Percentiles rank a stretch among this genome's conserved stretches.
phyloP scores from a whole-genome alignment of 495 filamentous ascomycete genomes.

The Neurospora hispaniola region DNA sequence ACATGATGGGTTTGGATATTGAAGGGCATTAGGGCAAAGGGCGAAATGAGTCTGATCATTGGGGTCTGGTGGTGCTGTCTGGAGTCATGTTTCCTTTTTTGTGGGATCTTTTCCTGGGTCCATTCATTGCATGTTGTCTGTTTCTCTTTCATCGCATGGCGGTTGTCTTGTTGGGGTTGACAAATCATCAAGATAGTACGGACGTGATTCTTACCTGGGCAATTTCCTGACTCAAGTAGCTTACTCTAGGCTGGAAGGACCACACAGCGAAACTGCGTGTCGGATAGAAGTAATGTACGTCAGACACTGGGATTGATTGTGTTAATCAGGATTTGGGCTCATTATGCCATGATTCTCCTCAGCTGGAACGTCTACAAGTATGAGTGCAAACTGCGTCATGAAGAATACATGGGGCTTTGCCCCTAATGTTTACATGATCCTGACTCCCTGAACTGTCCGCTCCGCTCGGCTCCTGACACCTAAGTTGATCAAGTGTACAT shows the following conservation, averaged over 20 bases:
- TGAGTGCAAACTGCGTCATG: neutral
- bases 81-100: neutral
- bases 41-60: neutral
- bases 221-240: neutral
- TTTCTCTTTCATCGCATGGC: neutral
- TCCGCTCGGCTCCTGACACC: neutral
- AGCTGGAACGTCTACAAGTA: neutral
- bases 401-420: neutral
- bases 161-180: neutral
- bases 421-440: neutral
- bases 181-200: neutral
- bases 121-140: neutral
- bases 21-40: neutral
- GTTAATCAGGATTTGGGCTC: neutral
- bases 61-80: neutral
- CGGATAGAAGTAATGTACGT: neutral
- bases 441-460: neutral
- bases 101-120: neutral
- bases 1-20: conserved; percentile 40
- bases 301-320: neutral
- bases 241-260: neutral
- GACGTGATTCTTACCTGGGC: neutral
- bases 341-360: neutral
- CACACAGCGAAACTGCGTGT: neutral
- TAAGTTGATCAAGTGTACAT: neutral